A percentile compares a stretch with the other conserved stretches of the same genome.
Conservation (phyloP, 1,284 basidiomycete species). For the Prillingera fragicola region DNA sequence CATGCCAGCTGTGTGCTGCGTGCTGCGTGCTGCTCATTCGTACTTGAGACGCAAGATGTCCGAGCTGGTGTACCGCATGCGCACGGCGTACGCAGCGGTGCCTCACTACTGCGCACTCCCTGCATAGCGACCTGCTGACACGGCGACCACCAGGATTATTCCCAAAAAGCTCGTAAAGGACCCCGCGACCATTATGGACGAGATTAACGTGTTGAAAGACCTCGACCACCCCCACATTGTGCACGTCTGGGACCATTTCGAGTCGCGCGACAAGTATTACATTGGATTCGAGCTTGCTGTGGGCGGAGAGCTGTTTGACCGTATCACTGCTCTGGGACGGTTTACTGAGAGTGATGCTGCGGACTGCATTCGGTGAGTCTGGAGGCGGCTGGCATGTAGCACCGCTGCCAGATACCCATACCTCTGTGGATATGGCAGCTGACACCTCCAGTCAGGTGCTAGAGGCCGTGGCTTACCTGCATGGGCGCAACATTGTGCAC, state of each 20-base stretch:
- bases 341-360: constrained; percentile 86
- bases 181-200: constrained; percentile 77
- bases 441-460: constrained; percentile 53
- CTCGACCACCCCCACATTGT: constrained; percentile 86
- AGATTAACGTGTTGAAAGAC: constrained; percentile 83
- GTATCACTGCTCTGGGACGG: constrained; percentile 72
- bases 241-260: constrained; percentile 59
- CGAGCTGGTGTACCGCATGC: too few species aligned
- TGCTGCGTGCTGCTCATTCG: too few species aligned
- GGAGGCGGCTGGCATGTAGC: background rate
- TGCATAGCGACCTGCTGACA: too few species aligned
- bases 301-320: constrained; percentile 84
- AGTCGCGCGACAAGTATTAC: constrained; percentile 83
- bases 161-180: constrained; percentile 87
- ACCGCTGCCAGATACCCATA: background rate
- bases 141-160: constrained; percentile 71
- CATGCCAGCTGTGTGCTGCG: too few species aligned
- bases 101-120: too few species aligned
- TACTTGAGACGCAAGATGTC: too few species aligned
- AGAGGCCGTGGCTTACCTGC: constrained; percentile 72
- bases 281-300: constrained; percentile 84
- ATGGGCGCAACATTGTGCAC: constrained; percentile 83
- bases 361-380: constrained; percentile 59
- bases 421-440: background rate
- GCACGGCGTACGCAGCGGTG: too few species aligned